Conservation (phyloP, 202 grass and related monocot genomes). For the Brachypodium distachyon region DNA sequence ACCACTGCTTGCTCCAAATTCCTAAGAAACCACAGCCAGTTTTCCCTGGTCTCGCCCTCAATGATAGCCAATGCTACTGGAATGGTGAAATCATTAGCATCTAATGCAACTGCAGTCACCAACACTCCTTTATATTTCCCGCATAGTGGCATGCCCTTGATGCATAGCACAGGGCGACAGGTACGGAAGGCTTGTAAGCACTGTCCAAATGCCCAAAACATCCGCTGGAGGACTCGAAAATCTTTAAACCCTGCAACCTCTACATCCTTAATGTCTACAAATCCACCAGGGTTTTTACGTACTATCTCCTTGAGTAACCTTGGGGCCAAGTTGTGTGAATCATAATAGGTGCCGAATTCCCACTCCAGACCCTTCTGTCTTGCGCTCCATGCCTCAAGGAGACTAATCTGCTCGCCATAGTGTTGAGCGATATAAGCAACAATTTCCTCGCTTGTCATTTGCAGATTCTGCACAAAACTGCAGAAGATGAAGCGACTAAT, state of each 20-base stretch:
- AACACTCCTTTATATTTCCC: background rate
- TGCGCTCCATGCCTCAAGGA: background rate
- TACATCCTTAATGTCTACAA: slow-evolving; percentile 6
- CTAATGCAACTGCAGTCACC: background rate
- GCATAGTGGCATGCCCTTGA: background rate
- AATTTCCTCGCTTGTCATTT: background rate
- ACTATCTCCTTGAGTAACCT: background rate
- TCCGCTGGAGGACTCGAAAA: background rate
- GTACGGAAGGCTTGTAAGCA: background rate
- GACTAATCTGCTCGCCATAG: background rate
- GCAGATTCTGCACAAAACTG: background rate
- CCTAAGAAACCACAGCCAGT: slow-evolving; percentile 11
- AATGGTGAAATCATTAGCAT: slow-evolving; percentile 14
- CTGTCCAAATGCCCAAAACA: slow-evolving; percentile 15
- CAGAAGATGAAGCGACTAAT: background rate
- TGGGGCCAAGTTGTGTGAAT: background rate
- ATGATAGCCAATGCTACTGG: slow-evolving; percentile 7
- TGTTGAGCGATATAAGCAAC: background rate
- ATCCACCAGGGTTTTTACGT: background rate
- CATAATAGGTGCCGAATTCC: background rate
- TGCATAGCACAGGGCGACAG: slow-evolving; percentile 1
- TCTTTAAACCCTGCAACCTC: slow-evolving; percentile 10
- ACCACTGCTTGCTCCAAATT: background rate
- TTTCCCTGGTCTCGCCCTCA: background rate
- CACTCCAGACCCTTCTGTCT: background rate